These are phyloP conservation scores for Artemisia annua DNA, from an alignment of 129 eudicot genomes.

Conservation along the genomic window DNA sequence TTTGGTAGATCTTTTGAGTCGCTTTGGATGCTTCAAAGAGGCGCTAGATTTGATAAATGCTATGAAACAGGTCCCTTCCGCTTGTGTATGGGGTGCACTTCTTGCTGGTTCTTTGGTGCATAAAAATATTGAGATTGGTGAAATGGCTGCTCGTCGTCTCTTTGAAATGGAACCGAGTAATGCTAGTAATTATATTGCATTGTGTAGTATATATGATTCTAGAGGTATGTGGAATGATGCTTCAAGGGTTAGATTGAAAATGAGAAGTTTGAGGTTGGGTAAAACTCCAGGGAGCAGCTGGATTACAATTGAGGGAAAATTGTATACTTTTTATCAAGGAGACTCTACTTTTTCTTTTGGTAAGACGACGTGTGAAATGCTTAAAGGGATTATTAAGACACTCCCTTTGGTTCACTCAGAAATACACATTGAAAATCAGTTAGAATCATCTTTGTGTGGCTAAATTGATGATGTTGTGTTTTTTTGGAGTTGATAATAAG, in stretches of 20 bases:
- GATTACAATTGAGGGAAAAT: conserved; percentile 32
- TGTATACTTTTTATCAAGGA: conserved; percentile 43
- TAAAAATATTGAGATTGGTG: conserved; percentile 42
- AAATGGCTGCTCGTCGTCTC: conserved; percentile 37
- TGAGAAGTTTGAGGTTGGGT: conserved; percentile 36
- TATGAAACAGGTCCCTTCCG: conserved; percentile 32
- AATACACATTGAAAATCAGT: neutral
- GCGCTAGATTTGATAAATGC: conserved; percentile 31
- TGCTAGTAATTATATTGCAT: conserved; percentile 45
- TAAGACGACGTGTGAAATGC: conserved; percentile 19
- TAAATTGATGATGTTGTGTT: neutral
- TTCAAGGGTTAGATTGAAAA: conserved; percentile 34
- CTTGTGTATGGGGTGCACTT: conserved; percentile 54
- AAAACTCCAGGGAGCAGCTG: conserved; percentile 50
- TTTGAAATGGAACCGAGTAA: conserved; percentile 45
- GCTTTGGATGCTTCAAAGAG: conserved; percentile 41
- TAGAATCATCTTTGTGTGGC: neutral
- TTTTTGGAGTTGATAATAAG: neutral
- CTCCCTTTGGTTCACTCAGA: conserved; percentile 24
- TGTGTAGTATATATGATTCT: conserved; percentile 50
- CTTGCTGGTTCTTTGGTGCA: conserved; percentile 45
- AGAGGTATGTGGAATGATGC: conserved; percentile 40
- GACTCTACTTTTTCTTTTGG: conserved; percentile 8
- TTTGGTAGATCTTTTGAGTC: conserved; percentile 45
- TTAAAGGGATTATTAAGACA: conserved; percentile 22